Conservation (phyloP, 108 stramenopile genomes). For the Nannochloropsis gaditana region DNA sequence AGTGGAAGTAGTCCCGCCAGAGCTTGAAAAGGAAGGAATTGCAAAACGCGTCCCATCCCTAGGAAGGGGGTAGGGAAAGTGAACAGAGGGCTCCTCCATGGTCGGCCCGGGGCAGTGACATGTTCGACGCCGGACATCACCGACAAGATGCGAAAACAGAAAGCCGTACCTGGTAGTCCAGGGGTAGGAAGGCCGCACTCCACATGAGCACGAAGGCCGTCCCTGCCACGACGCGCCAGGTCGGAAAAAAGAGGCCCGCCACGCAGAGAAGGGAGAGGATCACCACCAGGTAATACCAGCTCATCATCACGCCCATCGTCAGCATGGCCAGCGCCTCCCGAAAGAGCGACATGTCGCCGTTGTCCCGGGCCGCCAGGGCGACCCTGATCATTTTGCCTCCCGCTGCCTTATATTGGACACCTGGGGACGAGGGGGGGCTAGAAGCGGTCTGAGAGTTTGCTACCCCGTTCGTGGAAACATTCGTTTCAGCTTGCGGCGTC, state of each 20-base stretch:
- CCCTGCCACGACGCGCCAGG: neutral
- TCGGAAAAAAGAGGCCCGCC: neutral
- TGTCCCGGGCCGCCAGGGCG: neutral
- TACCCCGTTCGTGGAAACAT: neutral
- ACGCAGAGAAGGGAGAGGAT: neutral
- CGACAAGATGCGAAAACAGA: neutral
- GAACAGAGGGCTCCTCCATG: neutral
- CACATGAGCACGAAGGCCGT: neutral
- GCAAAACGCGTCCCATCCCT: constrained; percentile 43
- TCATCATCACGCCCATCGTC: constrained; percentile 17
- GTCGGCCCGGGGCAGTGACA: no score
- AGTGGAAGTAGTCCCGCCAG: constrained; percentile 48
- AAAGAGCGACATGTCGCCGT: neutral
- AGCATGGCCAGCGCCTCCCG: neutral
- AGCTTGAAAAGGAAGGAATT: constrained; percentile 38
- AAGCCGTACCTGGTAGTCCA: neutral
- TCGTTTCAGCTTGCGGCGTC: neutral
- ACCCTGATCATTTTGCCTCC: neutral
- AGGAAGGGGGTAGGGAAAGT: neutral
- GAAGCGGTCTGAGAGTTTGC: neutral
- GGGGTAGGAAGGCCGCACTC: neutral
- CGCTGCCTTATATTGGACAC: neutral
- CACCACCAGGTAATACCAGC: neutral
- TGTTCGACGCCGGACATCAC: neutral
- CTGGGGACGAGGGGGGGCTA: neutral